Base-by-base conservation (phyloP, 345 rosid genomes). In the Luvunga scandens region DNA sequence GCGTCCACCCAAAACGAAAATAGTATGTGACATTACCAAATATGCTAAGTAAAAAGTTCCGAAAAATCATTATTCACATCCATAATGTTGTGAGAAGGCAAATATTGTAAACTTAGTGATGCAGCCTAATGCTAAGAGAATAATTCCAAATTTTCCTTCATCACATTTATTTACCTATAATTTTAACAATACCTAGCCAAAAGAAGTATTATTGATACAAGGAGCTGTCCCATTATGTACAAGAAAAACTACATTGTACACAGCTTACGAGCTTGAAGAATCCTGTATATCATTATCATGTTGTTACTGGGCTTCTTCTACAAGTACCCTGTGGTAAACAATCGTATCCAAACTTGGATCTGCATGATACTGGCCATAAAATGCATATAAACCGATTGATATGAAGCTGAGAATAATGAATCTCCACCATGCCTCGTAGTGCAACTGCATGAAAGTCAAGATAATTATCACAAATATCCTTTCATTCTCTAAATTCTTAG, bases 351-450 rank as follows among this genome's bases (percentile, higher is more conserved):
- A 84, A 80, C 62, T 65, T 21, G 93, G 88, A 75, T 88, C 82
- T 22, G 97, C 98, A 74, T 96, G 88, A 84, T 86, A 90, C 82
- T 92, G 98, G 50, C 98, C 98, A 48, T 96, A 96, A 48, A 86
- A 79, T 76, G 95, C 98, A 83, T 92, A 93, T 25, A 90, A 66
- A 56, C 85, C 90, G 18, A 89, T 66, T 77, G 95, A 82, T 73
- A 91, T 74, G 62, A 90, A 42, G 85, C 93, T 86, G 50, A 96
- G 93, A 55, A 88, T 76, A 31, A 96, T 80, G 74, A 96, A 96
- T 85, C 98, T 88, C 60, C 88, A 84, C 99, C 95, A 92, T 4
- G 98, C 98, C 88, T 96, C 99, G 65, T 89, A 80, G 76, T 96
- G 99, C 87, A 96, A 76, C 98, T 96, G 92, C 83, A 70, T 69